Evolutionary conservation across 2,329 filamentous ascomycete genomes (phyloP), one percentile per base, ranked within the genome.

Genomic region (Chrysosphaeria jannelii): DNA sequence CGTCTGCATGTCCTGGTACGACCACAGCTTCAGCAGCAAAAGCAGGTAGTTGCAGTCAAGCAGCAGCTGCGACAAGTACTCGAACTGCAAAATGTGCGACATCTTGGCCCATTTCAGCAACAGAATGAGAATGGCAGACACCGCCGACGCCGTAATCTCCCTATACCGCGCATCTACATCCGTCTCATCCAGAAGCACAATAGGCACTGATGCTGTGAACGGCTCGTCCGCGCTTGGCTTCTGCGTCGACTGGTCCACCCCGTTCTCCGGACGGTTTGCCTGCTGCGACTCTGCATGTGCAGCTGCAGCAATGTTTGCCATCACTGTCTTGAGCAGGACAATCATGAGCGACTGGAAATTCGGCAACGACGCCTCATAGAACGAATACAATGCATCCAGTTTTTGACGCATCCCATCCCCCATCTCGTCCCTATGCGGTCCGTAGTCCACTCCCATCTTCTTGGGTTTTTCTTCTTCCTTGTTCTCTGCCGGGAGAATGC

Each of bases 21-120:
- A 78, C 41, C 91, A 79, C 23, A 91, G 61, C 46, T 93, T 93
- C 15, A 97, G 49, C 13, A 90, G 70, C 14, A 97, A 51, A 1
- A 81, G 81, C 5, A 97, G 55, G 40, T 91, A 97, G 41, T 90
- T 93, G 4, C 76, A 85, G 43, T 97, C 85, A 14, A 97, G 56
- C 8, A 97, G 50, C 3, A 97, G 57, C 38, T 97, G 85, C 1
- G 78, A 81, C 37, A 97, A 50, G 37, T 91, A 93, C 44, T 97
- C 85, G 34, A 85, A 91, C 39, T 91, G 90, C 32, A 19, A 51
- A 74, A 51, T 50, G 88, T 76, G 85, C 27, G 78, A 91, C 25
- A 89, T 51, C 41, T 90, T 88, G 35, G 93, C 69, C 85, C 85
- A 97, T 44, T 93, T 97, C 29, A 93, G 41, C 21, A 93, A 45